phyloP scores from a whole-genome alignment of 1,139 yeast species.

The Yamadazyma buinensis region DNA sequence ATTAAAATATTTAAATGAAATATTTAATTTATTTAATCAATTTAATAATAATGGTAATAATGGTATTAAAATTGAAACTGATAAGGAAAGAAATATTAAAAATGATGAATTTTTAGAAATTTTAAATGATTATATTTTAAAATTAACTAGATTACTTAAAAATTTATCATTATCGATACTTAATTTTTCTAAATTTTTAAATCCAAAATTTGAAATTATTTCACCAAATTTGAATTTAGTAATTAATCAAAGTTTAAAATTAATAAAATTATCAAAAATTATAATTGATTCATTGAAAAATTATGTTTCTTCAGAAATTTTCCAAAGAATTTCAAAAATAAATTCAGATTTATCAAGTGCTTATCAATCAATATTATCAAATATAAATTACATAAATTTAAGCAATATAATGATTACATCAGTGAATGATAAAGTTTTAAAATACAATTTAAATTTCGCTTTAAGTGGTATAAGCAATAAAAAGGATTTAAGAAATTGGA shows the following conservation, averaged over 20 bases:
- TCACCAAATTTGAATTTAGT: slow-evolving; percentile 36
- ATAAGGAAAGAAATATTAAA: too few species aligned
- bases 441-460: slow-evolving; percentile 1
- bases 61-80: too few species aligned
- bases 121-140: slow-evolving; percentile 45
- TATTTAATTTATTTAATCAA: slow-evolving; percentile 7
- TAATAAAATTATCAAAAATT: slow-evolving; percentile 34
- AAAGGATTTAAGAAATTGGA: slow-evolving; percentile 25
- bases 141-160: slow-evolving; percentile 42
- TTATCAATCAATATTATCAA: slow-evolving; percentile 30
- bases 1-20: slow-evolving; percentile 15
- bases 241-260: slow-evolving; percentile 31
- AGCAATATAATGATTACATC: slow-evolving; percentile 15
- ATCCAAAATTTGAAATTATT: slow-evolving; percentile 15
- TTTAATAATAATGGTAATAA: background rate
- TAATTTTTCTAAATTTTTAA: slow-evolving; percentile 26
- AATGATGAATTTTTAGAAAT: slow-evolving; percentile 40
- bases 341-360: slow-evolving; percentile 37
- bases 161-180: slow-evolving; percentile 36
- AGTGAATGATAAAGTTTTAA: slow-evolving; percentile 1
- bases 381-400: slow-evolving; percentile 24
- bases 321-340: slow-evolving; percentile 29
- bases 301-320: slow-evolving; percentile 21
- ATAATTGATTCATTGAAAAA: slow-evolving; percentile 28
- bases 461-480: background rate